A percentile compares a stretch with the other conserved stretches of the same genome.
These are phyloP conservation scores for Aspergillus incahuasiensis DNA, from an alignment of 495 filamentous ascomycete species.

Conservation along the genomic window DNA sequence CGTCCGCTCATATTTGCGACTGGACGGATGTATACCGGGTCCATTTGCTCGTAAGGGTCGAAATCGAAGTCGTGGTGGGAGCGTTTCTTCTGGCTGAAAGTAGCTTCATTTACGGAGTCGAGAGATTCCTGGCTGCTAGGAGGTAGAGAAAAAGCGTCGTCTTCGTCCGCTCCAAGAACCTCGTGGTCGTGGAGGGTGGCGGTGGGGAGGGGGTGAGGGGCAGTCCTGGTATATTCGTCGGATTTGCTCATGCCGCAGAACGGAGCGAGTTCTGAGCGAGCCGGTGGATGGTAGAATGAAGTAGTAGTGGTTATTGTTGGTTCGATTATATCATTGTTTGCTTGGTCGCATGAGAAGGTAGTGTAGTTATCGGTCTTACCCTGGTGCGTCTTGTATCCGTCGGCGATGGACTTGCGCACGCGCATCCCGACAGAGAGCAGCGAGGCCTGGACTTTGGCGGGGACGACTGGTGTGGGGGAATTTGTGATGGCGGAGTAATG, in stretches of 20 bases:
- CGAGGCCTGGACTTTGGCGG: conserved; percentile 63
- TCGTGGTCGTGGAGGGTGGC: conserved; percentile 7
- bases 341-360: not conserved
- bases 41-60: conserved; percentile 45
- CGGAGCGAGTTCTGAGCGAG: conserved; percentile 57
- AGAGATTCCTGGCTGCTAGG: conserved; percentile 44
- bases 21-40: conserved; percentile 1
- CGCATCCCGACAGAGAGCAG: conserved; percentile 89
- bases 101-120: conserved; percentile 10
- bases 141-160: conserved; percentile 39
- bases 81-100: conserved; percentile 18
- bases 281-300: conserved; percentile 14
- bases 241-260: conserved; percentile 70
- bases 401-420: conserved; percentile 82
- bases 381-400: conserved; percentile 76
- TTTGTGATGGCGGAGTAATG: conserved; percentile 42
- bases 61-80: conserved; percentile 31
- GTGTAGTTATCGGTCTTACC: conserved; percentile 18
- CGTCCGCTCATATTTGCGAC: conserved; percentile 12
- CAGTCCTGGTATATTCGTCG: conserved; percentile 17
- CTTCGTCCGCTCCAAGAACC: conserved; percentile 25
- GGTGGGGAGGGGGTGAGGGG: conserved; percentile 15
- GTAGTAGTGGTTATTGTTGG: not conserved
- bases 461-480: conserved; percentile 46
- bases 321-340: not conserved